Evolutionary conservation across 345 rosid genomes (phyloP).

Genomic region (Litchi chinensis): DNA sequence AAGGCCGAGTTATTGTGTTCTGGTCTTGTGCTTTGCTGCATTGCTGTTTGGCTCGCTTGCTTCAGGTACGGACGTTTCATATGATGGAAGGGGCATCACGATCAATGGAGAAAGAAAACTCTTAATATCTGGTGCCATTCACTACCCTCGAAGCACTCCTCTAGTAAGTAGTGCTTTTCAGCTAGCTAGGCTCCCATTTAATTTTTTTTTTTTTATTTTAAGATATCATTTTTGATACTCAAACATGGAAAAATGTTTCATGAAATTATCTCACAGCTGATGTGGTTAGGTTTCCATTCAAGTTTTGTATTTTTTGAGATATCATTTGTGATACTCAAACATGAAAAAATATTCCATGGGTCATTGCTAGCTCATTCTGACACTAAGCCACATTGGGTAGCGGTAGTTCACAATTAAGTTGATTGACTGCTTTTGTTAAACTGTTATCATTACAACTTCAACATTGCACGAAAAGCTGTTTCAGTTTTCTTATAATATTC

Average conservation of each 20-base stretch:
- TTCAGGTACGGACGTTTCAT: slow-evolving; percentile 20
- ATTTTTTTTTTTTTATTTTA: too few species aligned
- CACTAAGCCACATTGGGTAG: too few species aligned
- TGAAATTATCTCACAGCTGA: too few species aligned
- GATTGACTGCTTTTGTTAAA: too few species aligned
- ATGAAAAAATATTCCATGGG: too few species aligned
- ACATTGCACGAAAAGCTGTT: not conserved
- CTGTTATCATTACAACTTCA: not conserved
- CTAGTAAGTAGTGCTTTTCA: slow-evolving; percentile 23
- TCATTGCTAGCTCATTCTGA: not conserved
- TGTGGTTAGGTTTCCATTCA: too few species aligned
- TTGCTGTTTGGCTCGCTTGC: not conserved
- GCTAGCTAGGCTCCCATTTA: too few species aligned
- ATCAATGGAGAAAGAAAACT: slow-evolving; percentile 46
- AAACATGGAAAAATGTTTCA: too few species aligned
- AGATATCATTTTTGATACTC: too few species aligned
- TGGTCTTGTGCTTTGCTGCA: not conserved
- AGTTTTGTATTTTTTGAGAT: too few species aligned
- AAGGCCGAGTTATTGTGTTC: not conserved
- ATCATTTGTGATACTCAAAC: too few species aligned
- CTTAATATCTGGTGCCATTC: slow-evolving; percentile 53
- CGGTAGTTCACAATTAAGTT: too few species aligned
- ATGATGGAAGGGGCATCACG: slow-evolving; percentile 34
- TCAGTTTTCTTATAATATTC: not conserved
- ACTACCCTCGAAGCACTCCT: slow-evolving; percentile 59